Base-by-base conservation (phyloP, 2,329 filamentous ascomycete species). In the Knufia petricola region DNA sequence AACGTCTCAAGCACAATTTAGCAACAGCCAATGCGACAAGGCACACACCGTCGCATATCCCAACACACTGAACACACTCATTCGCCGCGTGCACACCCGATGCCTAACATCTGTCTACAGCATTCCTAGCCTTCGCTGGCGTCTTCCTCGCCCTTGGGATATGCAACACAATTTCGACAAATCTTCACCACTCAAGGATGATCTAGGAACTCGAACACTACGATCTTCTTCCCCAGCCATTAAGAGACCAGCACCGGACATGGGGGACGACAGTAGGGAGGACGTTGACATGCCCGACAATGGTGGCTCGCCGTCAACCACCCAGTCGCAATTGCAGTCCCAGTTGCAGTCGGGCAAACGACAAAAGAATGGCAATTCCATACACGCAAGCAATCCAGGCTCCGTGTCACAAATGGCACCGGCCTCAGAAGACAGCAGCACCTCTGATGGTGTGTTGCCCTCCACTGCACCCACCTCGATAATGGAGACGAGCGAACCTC, bases 211-310 rank as follows among this genome's bases (percentile, higher is more conserved):
- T 46, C 49, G 59, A 36, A 57, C 61, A 20, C 57, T 58, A 50
- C 52, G 75, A 49, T 71, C 72, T 24, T 70, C 70, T 13, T 76
- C 73, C 41, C 76, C 76, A 26, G 73, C 75, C 23, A 52, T 63
- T 4, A 79, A 79, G 62, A 68, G 75, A 53, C 69, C 67, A 47
- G 74, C 75, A 36, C 70, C 73, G 28, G 72, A 73, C 52, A 75
- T 78, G 73, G 74, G 76, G 44, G 49, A 53, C 38, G 44, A 47
- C 17, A 17, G n/a, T 7, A 37, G 19, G 17, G n/a, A 60, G 38
- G 55, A 58, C 51, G 66, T 67, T 58, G 64, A 68, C 47, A 55
- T 65, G 53, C 64, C 34, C 21, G 53, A 58, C 3, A 45, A 44
- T 21, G 43, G 31, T 12, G 37, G 30, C 12, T 50, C 43, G 45